A percentile compares a stretch with the other conserved stretches of the same genome.
Conservation (phyloP, 2,329 filamentous ascomycete species). For the Fusarium subglutinans region DNA sequence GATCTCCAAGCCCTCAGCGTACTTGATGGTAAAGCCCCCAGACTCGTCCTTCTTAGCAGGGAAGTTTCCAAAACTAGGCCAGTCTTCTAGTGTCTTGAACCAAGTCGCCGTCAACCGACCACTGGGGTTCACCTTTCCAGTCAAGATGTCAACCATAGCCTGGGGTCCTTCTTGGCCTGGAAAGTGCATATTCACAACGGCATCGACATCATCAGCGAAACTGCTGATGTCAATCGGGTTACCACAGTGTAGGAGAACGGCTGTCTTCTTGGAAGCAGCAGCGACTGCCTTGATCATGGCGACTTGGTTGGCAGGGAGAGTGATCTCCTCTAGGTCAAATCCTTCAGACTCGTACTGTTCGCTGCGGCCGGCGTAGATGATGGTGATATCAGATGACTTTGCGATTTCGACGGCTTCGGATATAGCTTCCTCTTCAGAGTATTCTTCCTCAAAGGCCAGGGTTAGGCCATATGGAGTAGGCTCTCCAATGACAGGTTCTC, state of each 20-base stretch:
- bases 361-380: background rate
- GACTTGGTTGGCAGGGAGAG: background rate
- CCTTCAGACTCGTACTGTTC: background rate
- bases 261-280: background rate
- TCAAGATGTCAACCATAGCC: background rate
- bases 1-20: constrained; percentile 17
- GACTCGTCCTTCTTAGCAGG: background rate
- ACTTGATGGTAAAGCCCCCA: background rate
- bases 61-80: constrained; percentile 1
- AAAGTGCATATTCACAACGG: background rate
- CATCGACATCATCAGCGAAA: background rate
- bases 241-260: background rate
- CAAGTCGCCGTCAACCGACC: background rate
- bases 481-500: background rate
- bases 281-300: background rate
- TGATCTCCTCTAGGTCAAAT: background rate
- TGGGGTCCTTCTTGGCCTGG: background rate
- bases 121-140: background rate
- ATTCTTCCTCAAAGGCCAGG: background rate
- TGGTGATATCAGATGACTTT: background rate
- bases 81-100: background rate
- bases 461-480: background rate
- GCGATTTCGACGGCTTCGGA: background rate
- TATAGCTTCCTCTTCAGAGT: background rate
- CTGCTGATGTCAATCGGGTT: background rate